These are phyloP conservation scores for Mortierella sp. DNA, from an alignment of 371 early-diverging fungal genomes.

Conservation along the genomic window DNA sequence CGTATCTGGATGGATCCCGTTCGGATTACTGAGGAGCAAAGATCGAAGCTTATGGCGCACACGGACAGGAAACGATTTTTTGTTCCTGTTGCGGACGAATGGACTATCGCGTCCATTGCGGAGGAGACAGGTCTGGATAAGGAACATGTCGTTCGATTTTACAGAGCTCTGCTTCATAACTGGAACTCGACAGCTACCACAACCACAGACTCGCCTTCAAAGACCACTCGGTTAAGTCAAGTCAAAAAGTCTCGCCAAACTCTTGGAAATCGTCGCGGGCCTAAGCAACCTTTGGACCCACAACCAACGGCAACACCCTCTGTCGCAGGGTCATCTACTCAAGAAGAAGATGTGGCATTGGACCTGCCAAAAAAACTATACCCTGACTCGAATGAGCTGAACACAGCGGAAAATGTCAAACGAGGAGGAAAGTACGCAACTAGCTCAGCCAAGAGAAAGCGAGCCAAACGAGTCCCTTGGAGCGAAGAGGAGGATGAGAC, in stretches of 20 bases:
- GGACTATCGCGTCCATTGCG: slow-evolving; percentile 18
- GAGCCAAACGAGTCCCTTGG: slow-evolving; percentile 25
- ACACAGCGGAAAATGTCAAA: no score
- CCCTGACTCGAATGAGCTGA: no score
- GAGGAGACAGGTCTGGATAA: slow-evolving; percentile 25
- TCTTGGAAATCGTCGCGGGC: no score
- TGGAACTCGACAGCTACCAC: no score
- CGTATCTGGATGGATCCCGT: slow-evolving; percentile 44
- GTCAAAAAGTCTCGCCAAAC: slow-evolving; percentile 1
- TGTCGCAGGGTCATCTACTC: no score
- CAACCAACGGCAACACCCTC: no score
- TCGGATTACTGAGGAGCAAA: slow-evolving; percentile 22
- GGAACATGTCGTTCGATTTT: slow-evolving; percentile 31
- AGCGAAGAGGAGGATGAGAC: slow-evolving; percentile 24
- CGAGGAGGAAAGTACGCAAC: slow-evolving; percentile 9
- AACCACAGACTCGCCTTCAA: no score
- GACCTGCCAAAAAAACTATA: no score
- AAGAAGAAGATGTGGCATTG: no score
- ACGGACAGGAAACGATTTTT: slow-evolving; percentile 29
- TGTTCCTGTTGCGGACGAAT: slow-evolving; percentile 19
- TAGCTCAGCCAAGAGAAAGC: slow-evolving; percentile 15
- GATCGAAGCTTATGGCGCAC: slow-evolving; percentile 23
- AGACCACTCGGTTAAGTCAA: slow-evolving; percentile 16
- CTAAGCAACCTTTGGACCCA: no score
- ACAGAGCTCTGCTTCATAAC: slow-evolving; percentile 21